Base-by-base conservation (phyloP, 176 grass and related monocot genomes). In the Sorghum bicolor region DNA sequence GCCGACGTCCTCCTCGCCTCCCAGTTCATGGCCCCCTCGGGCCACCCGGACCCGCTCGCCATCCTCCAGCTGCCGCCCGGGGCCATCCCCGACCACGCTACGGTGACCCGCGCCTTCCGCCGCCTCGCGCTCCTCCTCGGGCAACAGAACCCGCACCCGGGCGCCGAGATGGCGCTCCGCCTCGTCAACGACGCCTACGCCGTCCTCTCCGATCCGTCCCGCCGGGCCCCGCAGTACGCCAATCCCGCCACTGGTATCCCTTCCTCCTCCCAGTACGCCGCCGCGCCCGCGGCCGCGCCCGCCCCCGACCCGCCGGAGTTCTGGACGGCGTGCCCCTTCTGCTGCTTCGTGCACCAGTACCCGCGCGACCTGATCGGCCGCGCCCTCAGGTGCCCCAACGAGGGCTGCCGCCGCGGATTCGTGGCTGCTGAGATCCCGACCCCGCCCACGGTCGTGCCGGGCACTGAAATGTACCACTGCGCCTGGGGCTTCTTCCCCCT, bases 381-480 rank as follows among this genome's bases (percentile, higher is more conserved):
- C 80, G 90, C 90, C 22, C 93, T 99, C 58, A 92, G 81, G 53
- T 99, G 97, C 74, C 93, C 91, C 45, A 95, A 78, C 80, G 84
- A 67, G 39, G 75, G 47, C 58, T 99, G 97, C 83, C 83, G 77
- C 80, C 86, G 72, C 12, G 82, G 91, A 0, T 99, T 99, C 76
- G 67, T 80, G 24, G 93, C 97, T 15, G 6, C 52, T 8, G 89
- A 96, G 84, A 76, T 99, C 37, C 53, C 89, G 38, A 39, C 89
- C 11, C 34, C 84, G 10, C 97, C 97, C 12, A 81, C 89, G 1
- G 17, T 99, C 36, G 93, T 99, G 63, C 91, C 97, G 28, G 93
- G 97, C 32, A 94, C 97, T 16, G 88, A 99, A 72, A 99, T 96
- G 97, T 99, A 99, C 84, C 91, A 99, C 70, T 99, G 97, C 53